Evolutionary conservation across 495 filamentous ascomycete genomes (phyloP).

Genomic region (Talaromyces ruber): DNA sequence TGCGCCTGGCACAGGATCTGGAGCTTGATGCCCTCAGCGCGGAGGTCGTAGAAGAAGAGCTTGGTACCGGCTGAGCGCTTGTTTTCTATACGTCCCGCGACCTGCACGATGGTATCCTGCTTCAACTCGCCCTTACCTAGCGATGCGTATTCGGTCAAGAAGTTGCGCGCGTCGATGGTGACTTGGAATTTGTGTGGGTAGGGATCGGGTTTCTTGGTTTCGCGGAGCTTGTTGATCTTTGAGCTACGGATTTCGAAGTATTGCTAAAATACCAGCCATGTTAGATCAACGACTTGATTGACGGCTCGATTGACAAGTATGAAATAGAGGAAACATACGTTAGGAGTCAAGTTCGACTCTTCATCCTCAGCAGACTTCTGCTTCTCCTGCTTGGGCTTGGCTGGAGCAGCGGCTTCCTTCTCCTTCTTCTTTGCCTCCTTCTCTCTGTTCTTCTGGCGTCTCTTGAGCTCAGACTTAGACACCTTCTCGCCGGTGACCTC

Average conservation of each 20-base stretch:
- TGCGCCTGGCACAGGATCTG: constrained; percentile 90
- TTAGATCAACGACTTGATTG: not conserved
- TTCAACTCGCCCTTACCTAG: constrained; percentile 81
- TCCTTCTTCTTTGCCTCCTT: constrained; percentile 80
- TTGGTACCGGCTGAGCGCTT: constrained; percentile 76
- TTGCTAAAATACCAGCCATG: constrained; percentile 49
- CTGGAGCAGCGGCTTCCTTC: constrained; percentile 68
- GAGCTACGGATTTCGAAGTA: constrained; percentile 95
- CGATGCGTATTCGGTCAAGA: constrained; percentile 61
- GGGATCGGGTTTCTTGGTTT: constrained; percentile 73
- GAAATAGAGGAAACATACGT: constrained; percentile 44
- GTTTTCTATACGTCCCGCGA: constrained; percentile 83
- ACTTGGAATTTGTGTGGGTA: constrained; percentile 97
- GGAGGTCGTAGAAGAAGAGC: constrained; percentile 89
- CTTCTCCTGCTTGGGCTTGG: constrained; percentile 56
- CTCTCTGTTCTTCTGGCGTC: constrained; percentile 84
- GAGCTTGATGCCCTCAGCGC: constrained; percentile 70
- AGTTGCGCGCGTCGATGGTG: constrained; percentile 68
- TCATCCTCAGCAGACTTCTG: constrained; percentile 59
- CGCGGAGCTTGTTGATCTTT: constrained; percentile 73
- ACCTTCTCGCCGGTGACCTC: constrained; percentile 77
- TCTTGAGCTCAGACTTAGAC: constrained; percentile 91
- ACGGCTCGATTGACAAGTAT: not conserved
- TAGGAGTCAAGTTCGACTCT: constrained; percentile 80
- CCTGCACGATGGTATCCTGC: constrained; percentile 59